phyloP scores from a whole-genome alignment of 2,329 filamentous ascomycete genomes.

The Neonectria coccinea region DNA sequence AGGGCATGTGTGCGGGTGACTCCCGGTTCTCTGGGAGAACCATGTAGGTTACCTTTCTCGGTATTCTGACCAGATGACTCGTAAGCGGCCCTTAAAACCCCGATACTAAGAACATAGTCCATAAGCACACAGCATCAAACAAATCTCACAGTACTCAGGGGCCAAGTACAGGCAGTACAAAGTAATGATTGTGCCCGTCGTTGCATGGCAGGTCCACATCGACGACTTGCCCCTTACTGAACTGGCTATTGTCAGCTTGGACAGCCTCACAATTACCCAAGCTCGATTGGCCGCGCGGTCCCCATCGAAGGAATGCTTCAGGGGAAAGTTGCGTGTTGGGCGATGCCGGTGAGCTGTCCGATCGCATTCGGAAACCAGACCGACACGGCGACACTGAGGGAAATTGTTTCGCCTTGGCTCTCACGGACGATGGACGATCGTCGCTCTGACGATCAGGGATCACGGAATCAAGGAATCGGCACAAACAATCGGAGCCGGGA shows the following conservation, averaged over 20 bases:
- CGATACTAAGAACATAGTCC: background rate
- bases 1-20: conserved; percentile 7
- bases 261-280: background rate
- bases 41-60: background rate
- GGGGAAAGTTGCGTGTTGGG: conserved; percentile 1
- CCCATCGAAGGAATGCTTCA: background rate
- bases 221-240: background rate
- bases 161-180: background rate
- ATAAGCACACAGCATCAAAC: background rate
- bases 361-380: background rate
- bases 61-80: background rate
- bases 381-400: background rate
- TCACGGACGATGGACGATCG: background rate
- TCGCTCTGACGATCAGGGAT: conserved; percentile 16
- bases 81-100: background rate
- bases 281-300: background rate
- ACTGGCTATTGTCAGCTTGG: background rate
- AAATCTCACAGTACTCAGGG: background rate
- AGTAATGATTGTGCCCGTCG: background rate
- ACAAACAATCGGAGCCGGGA: conserved; percentile 2
- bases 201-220: background rate
- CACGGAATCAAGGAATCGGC: conserved; percentile 3
- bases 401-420: background rate
- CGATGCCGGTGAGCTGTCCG: conserved; percentile 8
- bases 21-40: conserved; percentile 16